Evolutionary conservation across 163 green algal species (phyloP), one percentile per base, ranked within the genome.

Genomic region (Trebouxia gelatinosa): DNA sequence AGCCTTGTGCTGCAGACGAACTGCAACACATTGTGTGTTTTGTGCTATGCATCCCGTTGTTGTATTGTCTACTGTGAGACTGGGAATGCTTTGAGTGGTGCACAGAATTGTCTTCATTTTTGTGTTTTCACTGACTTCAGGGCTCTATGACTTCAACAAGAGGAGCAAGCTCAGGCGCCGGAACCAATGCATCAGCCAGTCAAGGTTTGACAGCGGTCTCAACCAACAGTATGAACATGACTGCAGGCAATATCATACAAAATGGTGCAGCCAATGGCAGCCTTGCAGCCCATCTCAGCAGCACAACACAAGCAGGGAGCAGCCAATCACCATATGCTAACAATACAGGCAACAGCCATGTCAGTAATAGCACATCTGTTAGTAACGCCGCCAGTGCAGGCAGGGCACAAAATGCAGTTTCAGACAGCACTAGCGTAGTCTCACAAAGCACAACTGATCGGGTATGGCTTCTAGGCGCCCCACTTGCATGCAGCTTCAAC

Each of bases 191-290:
- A 19, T 65, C 54, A 37, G 54, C 54, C 54, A 65, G 0, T 65
- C 54, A 65, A 31, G 54, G 54, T 7, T 31, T 65, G 26, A 65
- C 54, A 65, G 54, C 54, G 32, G 54, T 65, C 54, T 37, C 54
- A 26, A 34, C 54, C 26, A 35, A 5, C 23, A 37, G 5, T 17
- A 65, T 37, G 5, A 35, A 37, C 13, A 65, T n/a, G 34, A n/a
- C n/a, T 31, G 26, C 32, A 26, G 34, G 54, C 16, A 2, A 65
- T n/a, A n/a, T n/a, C n/a, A n/a, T n/a, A n/a, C n/a, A n/a, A n/a
- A n/a, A n/a, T n/a, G n/a, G n/a, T n/a, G n/a, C n/a, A n/a, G n/a
- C n/a, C n/a, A n/a, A n/a, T n/a, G n/a, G n/a, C n/a, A n/a, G n/a
- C n/a, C n/a, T n/a, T n/a, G n/a, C n/a, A n/a, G n/a, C n/a, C n/a